These are phyloP conservation scores for Epichloe coenophiala DNA, from an alignment of 2,329 filamentous ascomycete genomes.

Conservation along the genomic window DNA sequence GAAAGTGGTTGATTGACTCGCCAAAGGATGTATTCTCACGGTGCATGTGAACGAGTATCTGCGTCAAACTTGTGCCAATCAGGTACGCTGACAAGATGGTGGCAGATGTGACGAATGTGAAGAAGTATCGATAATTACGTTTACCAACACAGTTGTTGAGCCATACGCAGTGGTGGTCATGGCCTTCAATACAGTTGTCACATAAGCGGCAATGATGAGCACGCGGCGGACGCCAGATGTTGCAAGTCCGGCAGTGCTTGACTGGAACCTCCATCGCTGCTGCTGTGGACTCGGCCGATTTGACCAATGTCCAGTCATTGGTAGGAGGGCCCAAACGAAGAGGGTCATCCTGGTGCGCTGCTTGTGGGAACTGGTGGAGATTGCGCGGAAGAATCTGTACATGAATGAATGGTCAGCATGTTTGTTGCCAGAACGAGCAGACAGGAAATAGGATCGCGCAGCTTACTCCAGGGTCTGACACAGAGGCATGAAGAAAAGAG, in stretches of 20 bases:
- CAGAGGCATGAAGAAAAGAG: slow-evolving; percentile 86
- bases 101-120: slow-evolving; percentile 73
- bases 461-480: slow-evolving; percentile 84
- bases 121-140: slow-evolving; percentile 97
- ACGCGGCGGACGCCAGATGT: slow-evolving; percentile 90
- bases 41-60: slow-evolving; percentile 60
- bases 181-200: slow-evolving; percentile 93
- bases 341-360: slow-evolving; percentile 65
- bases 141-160: slow-evolving; percentile 96
- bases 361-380: slow-evolving; percentile 72
- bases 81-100: slow-evolving; percentile 67
- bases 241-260: slow-evolving; percentile 96
- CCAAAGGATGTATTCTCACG: slow-evolving; percentile 54
- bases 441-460: neutral
- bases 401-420: neutral
- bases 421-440: neutral
- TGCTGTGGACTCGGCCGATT: slow-evolving; percentile 58
- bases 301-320: slow-evolving; percentile 88
- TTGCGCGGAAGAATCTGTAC: slow-evolving; percentile 79
- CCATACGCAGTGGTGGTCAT: slow-evolving; percentile 98
- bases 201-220: slow-evolving; percentile 94
- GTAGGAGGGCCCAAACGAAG: slow-evolving; percentile 69
- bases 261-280: slow-evolving; percentile 95
- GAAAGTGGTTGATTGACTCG: slow-evolving; percentile 53
- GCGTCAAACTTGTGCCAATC: slow-evolving; percentile 63